These are phyloP conservation scores for Eimeria necatrix DNA, from an alignment of 169 alveolate genomes.

Conservation along the genomic window DNA sequence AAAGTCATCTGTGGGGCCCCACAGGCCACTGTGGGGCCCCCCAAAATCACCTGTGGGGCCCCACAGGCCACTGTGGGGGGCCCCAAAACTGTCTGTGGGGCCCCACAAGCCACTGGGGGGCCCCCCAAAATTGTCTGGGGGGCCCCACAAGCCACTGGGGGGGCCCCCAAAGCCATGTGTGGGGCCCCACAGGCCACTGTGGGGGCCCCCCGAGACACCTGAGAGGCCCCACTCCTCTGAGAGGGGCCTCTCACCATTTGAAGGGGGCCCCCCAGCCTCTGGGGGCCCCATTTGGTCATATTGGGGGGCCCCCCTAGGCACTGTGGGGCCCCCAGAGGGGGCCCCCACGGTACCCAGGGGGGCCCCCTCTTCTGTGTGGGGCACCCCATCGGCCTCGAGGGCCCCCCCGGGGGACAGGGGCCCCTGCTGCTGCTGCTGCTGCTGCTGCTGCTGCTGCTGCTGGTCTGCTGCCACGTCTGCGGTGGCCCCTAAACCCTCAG, in stretches of 20 bases:
- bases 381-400: neutral
- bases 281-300: too few relatives aligned
- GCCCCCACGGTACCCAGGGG: neutral
- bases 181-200: neutral
- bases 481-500: too few relatives aligned
- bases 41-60: too few relatives aligned
- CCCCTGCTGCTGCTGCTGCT: neutral
- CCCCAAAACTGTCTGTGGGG: too few relatives aligned
- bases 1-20: too few relatives aligned
- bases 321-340: neutral
- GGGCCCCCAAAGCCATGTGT: too few relatives aligned
- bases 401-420: neutral
- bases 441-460: constrained; percentile 11
- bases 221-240: too few relatives aligned
- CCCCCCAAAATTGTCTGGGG: too few relatives aligned
- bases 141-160: neutral
- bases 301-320: neutral
- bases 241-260: neutral
- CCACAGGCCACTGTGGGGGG: too few relatives aligned
- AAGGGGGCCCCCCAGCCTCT: neutral
- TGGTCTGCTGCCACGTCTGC: neutral
- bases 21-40: too few relatives aligned
- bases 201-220: too few relatives aligned
- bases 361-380: neutral
- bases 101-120: too few relatives aligned